phyloP scores from a whole-genome alignment of 257 asterid species.

The Jaltomata sinuosa region DNA sequence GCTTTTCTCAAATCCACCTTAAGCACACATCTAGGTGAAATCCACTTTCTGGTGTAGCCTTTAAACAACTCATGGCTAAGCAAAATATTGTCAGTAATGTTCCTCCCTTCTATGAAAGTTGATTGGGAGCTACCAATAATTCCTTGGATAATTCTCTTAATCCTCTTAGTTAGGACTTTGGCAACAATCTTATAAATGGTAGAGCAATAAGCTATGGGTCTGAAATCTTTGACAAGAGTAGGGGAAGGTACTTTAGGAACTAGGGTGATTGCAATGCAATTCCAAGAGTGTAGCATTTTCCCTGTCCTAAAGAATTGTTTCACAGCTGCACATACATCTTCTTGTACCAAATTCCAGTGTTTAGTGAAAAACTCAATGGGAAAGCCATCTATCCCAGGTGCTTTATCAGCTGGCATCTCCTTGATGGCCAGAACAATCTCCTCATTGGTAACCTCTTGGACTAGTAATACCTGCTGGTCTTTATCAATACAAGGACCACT shows the following conservation, averaged over 20 bases:
- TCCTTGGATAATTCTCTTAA: neutral
- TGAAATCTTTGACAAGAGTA: neutral
- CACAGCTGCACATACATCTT: neutral
- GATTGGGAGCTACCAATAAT: neutral
- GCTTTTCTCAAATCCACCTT: neutral
- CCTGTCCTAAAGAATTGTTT: neutral
- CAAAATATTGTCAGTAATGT: too few species aligned
- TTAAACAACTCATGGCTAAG: too few species aligned
- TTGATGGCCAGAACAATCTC: neutral
- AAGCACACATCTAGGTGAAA: neutral
- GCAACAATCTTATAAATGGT: neutral
- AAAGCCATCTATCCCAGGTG: neutral
- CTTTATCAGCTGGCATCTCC: neutral
- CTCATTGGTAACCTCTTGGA: neutral
- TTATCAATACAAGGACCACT: too few species aligned
- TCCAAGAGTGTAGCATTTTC: neutral
- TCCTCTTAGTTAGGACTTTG: neutral
- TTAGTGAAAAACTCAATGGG: neutral
- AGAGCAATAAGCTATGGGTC: neutral
- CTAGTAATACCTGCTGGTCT: too few species aligned
- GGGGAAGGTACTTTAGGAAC: neutral
- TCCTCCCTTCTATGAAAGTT: neutral
- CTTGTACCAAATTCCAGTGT: neutral
- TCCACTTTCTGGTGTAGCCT: neutral
- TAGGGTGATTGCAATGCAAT: neutral